Evolutionary conservation across 192 early-diverging fungal genomes (phyloP).

Genomic region (Rhizoclosmatium sp.): DNA sequence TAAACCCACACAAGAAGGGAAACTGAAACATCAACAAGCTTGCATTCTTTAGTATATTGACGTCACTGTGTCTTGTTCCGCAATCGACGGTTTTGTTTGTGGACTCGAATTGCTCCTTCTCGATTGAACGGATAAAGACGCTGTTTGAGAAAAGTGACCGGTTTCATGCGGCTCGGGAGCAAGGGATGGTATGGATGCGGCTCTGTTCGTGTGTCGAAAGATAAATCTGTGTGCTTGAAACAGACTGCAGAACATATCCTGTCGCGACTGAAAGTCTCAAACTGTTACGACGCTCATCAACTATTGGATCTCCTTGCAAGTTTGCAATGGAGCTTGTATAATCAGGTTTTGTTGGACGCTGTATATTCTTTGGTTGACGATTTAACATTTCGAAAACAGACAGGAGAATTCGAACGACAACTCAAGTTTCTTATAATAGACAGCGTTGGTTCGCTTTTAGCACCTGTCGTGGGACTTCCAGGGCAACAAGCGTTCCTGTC

Average conservation of each 20-base stretch:
- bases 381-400: background rate
- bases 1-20: background rate
- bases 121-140: conserved; percentile 2
- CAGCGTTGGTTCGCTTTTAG: conserved; percentile 28
- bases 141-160: conserved; percentile 16
- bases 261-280: conserved; percentile 1
- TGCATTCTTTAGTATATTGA: conserved; percentile 22
- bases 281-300: conserved; percentile 21
- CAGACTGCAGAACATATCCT: background rate
- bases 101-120: conserved; percentile 26
- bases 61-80: conserved; percentile 3
- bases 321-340: background rate
- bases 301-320: background rate
- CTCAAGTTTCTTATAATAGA: conserved; percentile 26
- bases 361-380: no score
- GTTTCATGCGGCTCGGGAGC: conserved; percentile 4
- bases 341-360: no score
- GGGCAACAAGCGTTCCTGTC: background rate
- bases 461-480: conserved; percentile 22
- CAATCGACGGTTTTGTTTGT: conserved; percentile 14
- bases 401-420: background rate
- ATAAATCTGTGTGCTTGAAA: background rate
- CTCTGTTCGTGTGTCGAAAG: background rate
- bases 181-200: background rate
- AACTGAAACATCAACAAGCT: conserved; percentile 10